These are phyloP conservation scores for Phyllostachys edulis DNA, from an alignment of 176 grass and related monocot genomes.

Conservation along the genomic window DNA sequence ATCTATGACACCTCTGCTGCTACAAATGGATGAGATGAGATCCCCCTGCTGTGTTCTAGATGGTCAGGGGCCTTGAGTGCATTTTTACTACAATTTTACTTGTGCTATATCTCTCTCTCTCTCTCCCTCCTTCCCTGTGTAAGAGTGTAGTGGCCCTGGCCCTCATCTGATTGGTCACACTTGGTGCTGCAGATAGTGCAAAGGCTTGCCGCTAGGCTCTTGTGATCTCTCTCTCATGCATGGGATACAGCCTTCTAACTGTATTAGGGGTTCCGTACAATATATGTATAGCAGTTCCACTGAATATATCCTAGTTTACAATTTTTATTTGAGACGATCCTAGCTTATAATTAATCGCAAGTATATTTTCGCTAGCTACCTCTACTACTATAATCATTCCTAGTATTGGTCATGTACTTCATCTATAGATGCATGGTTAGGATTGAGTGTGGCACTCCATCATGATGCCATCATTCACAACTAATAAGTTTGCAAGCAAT, in stretches of 20 bases:
- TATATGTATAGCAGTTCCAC: not conserved
- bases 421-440: too few species aligned
- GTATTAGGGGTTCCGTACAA: too few species aligned
- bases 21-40: not conserved
- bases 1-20: conserved; percentile 22
- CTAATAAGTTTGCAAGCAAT: too few species aligned
- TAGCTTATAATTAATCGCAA: too few species aligned
- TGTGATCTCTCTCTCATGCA: not conserved
- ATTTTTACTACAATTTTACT: not conserved
- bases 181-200: not conserved
- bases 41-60: conserved; percentile 34
- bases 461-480: too few species aligned
- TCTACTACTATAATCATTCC: too few species aligned
- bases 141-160: not conserved
- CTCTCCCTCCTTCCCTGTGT: not conserved
- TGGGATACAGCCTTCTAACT: too few species aligned
- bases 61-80: conserved; percentile 35
- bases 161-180: conserved; percentile 19
- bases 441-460: too few species aligned
- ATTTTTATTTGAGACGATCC: too few species aligned
- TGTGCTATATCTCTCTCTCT: not conserved
- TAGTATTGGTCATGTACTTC: too few species aligned
- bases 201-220: not conserved
- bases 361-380: too few species aligned
- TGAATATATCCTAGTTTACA: too few species aligned